phyloP scores from a whole-genome alignment of 306 rosid genomes.

The Biancaea sappan region DNA sequence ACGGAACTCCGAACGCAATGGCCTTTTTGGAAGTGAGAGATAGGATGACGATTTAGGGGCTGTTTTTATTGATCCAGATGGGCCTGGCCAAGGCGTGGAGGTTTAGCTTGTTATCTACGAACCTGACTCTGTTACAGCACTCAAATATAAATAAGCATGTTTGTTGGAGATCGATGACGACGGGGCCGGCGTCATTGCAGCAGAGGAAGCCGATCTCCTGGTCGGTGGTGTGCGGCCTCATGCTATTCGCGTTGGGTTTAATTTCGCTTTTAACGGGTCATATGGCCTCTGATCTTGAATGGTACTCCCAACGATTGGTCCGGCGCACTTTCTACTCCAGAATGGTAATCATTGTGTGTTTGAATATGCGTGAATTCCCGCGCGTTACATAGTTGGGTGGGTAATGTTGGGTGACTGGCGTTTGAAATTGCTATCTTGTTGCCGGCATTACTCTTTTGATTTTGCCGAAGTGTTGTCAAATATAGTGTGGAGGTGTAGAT shows the following conservation, averaged over 20 bases:
- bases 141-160: slow-evolving; percentile 40
- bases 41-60: slow-evolving; percentile 32
- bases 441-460: neutral
- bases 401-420: neutral
- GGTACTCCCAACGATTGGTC: slow-evolving; percentile 82
- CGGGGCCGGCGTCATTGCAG: slow-evolving; percentile 31
- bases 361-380: neutral
- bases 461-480: neutral
- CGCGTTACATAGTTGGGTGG: neutral
- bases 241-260: slow-evolving; percentile 89
- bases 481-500: neutral
- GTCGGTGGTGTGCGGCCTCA: slow-evolving; percentile 77
- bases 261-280: slow-evolving; percentile 93
- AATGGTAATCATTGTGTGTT: slow-evolving; percentile 40
- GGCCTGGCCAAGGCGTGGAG: slow-evolving; percentile 58
- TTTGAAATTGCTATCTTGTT: neutral
- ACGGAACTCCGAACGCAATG: neutral
- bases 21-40: slow-evolving; percentile 21
- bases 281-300: slow-evolving; percentile 89
- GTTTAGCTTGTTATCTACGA: slow-evolving; percentile 55
- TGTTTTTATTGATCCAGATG: slow-evolving; percentile 41
- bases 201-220: slow-evolving; percentile 55
- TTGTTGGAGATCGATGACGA: slow-evolving; percentile 53
- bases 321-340: slow-evolving; percentile 57
- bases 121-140: slow-evolving; percentile 65